Base-by-base conservation (phyloP, 106 monocot species). In the Phalaenopsis aphrodite region DNA sequence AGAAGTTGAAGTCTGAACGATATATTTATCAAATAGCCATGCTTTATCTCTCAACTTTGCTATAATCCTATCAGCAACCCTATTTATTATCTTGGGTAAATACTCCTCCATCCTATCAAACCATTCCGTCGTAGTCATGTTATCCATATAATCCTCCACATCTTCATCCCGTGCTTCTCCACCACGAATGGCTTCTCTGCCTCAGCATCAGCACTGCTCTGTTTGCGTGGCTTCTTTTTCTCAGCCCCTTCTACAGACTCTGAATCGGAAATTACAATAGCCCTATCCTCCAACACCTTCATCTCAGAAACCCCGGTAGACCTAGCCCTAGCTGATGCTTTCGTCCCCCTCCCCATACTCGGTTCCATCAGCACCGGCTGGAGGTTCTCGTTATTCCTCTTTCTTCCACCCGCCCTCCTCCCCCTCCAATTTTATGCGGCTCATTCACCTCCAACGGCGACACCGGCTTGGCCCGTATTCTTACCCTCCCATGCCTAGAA, bases 281-380 rank as follows among this genome's bases (percentile, higher is more conserved):
- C 12, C 12, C 1, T 49, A 48, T 47, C 2, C 18, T 49, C 46
- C 42, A 46, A 2, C 17, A 52, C 36, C 14, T 24, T 42, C 73
- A 56, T 76, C 14, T 52, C 52, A 19, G 16, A 76, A 57, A 81
- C 17, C 43, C 42, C 65, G 21, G 75, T 24, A 72, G 79, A 68
- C 10, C 46, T 69, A 41, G 24, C 49, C 49, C 19, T 76, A 23
- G 46, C 24, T 76, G 76, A 76, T 21, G 76, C 24, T 24, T 45
- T 76, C 19, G 76, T 76, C 76, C 48, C 78, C 14, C 77, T 78
- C 78, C 82, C 15, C 14, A 16, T 8, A 21, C 56, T 77, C 11
- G 52, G 41, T 45, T 69, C 68, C 76, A 83, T 79, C 64, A 73
- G 58, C 48, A 38, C 55, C 3, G 79, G 56, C 9, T 81, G 73